A percentile compares a stretch with the other conserved stretches of the same genome.
Evolutionary conservation across 345 rosid species (phyloP).

Genomic region (Carallia brachiata): DNA sequence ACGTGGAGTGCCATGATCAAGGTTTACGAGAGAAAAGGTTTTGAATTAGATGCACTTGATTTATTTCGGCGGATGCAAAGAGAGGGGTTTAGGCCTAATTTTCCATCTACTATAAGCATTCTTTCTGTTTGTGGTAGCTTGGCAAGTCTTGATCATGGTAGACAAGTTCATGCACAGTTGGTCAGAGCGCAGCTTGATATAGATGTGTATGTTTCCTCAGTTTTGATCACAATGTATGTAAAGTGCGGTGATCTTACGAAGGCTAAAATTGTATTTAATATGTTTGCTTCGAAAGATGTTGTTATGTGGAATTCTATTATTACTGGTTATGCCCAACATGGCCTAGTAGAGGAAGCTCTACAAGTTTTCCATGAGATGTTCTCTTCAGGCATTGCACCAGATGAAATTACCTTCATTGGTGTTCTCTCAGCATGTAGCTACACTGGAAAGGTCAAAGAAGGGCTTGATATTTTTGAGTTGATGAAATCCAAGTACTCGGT

Average conservation of each 20-base stretch:
- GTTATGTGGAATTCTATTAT: slow-evolving; percentile 87
- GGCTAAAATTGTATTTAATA: slow-evolving; percentile 60
- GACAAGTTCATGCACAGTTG: slow-evolving; percentile 66
- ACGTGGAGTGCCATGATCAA: slow-evolving; percentile 76
- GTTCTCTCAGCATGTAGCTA: slow-evolving; percentile 83
- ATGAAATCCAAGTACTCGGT: slow-evolving; percentile 57
- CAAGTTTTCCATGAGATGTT: slow-evolving; percentile 59
- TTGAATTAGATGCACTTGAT: slow-evolving; percentile 61
- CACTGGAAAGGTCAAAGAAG: slow-evolving; percentile 65
- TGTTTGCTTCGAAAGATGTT: slow-evolving; percentile 54
- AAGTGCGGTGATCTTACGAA: slow-evolving; percentile 72
- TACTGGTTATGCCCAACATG: slow-evolving; percentile 74
- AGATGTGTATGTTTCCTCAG: slow-evolving; percentile 73
- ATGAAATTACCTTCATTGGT: slow-evolving; percentile 70
- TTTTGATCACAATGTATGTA: slow-evolving; percentile 74
- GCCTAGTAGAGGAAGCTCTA: slow-evolving; percentile 66
- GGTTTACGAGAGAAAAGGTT: slow-evolving; percentile 65
- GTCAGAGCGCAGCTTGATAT: slow-evolving; percentile 56
- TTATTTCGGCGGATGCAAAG: slow-evolving; percentile 63
- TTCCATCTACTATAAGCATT: slow-evolving; percentile 61
- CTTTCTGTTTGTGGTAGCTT: slow-evolving; percentile 69
- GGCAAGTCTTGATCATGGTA: slow-evolving; percentile 70
- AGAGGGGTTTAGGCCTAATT: slow-evolving; percentile 49
- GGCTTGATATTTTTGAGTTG: slow-evolving; percentile 55
- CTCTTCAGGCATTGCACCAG: slow-evolving; percentile 47